These are phyloP conservation scores for Metarhizium anisopliae DNA, from an alignment of 2,329 filamentous ascomycete genomes.

Conservation along the genomic window DNA sequence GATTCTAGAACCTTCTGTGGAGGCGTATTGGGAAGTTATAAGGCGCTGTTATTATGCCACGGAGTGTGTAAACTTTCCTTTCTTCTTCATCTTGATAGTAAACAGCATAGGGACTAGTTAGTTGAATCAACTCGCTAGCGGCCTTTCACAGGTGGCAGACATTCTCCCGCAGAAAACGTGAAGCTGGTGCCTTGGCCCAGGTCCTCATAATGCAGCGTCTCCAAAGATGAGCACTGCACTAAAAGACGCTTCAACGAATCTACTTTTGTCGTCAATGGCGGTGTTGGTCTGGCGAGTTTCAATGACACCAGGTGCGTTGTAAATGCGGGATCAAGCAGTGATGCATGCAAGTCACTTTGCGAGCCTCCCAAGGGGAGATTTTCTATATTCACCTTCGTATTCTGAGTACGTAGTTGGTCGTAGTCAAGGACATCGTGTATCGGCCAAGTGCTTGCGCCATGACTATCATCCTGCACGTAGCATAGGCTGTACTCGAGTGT, in stretches of 20 bases:
- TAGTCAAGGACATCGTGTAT: slow-evolving; percentile 29
- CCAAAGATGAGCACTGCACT: slow-evolving; percentile 23
- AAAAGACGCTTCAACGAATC: slow-evolving; percentile 34
- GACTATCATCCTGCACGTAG: slow-evolving; percentile 20
- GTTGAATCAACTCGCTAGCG: no score
- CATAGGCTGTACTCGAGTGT: slow-evolving; percentile 24
- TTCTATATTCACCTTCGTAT: slow-evolving; percentile 29
- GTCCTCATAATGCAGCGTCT: slow-evolving; percentile 33
- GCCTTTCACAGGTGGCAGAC: no score
- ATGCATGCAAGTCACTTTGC: slow-evolving; percentile 21
- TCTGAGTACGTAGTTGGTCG: slow-evolving; percentile 18
- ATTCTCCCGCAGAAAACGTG: slow-evolving; percentile 27
- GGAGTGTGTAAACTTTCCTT: no score
- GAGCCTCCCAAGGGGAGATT: slow-evolving; percentile 31
- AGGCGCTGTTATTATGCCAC: no score
- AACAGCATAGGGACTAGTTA: no score
- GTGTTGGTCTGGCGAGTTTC: slow-evolving; percentile 28
- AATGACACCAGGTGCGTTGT: slow-evolving; percentile 29
- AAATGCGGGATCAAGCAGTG: slow-evolving; percentile 30
- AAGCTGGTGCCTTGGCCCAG: slow-evolving; percentile 37
- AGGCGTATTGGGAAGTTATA: no score
- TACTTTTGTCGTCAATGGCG: slow-evolving; percentile 31
- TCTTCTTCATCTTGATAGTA: no score
- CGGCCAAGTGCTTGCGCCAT: slow-evolving; percentile 20
- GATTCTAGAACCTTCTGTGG: no score